Evolutionary conservation across 306 rosid genomes (phyloP).

Genomic region (Hippophae tibetana): DNA sequence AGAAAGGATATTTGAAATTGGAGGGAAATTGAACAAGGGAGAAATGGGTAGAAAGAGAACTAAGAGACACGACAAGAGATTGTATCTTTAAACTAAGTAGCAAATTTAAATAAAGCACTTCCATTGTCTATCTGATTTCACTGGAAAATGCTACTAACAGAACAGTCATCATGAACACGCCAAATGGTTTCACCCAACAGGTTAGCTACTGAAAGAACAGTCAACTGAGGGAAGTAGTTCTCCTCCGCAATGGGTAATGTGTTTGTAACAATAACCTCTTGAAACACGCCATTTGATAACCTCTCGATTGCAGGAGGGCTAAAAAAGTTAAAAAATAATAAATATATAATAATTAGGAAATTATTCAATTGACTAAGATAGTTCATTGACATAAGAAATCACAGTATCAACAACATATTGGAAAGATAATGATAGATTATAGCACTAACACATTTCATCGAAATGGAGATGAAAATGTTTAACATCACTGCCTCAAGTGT

Average conservation of each 20-base stretch:
- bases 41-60: too few relatives aligned
- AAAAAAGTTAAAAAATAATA: conserved; percentile 1
- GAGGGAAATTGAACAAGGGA: too few relatives aligned
- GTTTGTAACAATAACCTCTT: conserved; percentile 87
- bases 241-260: conserved; percentile 72
- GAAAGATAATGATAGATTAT: too few relatives aligned
- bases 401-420: not conserved
- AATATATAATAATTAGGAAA: not conserved
- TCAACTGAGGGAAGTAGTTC: conserved; percentile 84
- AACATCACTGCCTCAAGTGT: too few relatives aligned
- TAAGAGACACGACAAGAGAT: too few relatives aligned
- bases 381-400: too few relatives aligned
- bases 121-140: not conserved
- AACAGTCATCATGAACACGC: conserved; percentile 84
- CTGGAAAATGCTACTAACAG: conserved; percentile 91
- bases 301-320: conserved; percentile 95
- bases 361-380: not conserved
- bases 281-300: conserved; percentile 77
- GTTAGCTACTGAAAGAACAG: conserved; percentile 86
- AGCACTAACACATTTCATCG: too few relatives aligned
- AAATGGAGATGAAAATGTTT: too few relatives aligned
- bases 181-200: conserved; percentile 93
- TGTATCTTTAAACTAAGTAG: too few relatives aligned
- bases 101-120: too few relatives aligned
- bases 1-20: too few relatives aligned